Conservation (phyloP, 2,329 filamentous ascomycete genomes). For the Fusarium burgessii region DNA sequence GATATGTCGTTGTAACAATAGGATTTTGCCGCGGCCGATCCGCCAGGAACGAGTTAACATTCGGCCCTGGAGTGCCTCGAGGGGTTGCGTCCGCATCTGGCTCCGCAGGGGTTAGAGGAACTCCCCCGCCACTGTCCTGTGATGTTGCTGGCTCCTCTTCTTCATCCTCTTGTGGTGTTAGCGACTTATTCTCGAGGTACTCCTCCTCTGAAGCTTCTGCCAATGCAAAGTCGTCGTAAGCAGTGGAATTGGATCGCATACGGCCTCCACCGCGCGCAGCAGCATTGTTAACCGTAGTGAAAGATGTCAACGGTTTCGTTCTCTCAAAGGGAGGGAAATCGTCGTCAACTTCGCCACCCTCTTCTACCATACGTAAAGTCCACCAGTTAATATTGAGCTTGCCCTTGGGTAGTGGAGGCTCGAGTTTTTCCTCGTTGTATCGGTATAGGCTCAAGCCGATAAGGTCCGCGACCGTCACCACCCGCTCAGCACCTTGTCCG, state of each 20-base stretch:
- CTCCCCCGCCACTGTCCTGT: conserved; percentile 47
- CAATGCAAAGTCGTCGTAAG: conserved; percentile 85
- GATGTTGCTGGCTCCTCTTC: conserved; percentile 42
- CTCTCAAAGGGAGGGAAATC: conserved; percentile 85
- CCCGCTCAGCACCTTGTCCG: conserved; percentile 69
- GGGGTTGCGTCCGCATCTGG: conserved; percentile 47
- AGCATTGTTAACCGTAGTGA: conserved; percentile 85
- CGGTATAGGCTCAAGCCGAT: conserved; percentile 83
- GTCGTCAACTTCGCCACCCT: conserved; percentile 86
- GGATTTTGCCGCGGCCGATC: conserved; percentile 65
- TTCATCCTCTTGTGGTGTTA: conserved; percentile 76
- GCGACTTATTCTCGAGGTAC: conserved; percentile 74
- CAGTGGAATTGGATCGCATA: conserved; percentile 76
- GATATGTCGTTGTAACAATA: conserved; percentile 70
- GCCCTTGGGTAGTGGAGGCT: conserved; percentile 72
- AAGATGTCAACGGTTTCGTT: conserved; percentile 79
- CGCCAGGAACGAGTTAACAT: conserved; percentile 48
- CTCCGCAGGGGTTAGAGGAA: conserved; percentile 46
- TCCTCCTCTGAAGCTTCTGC: conserved; percentile 77
- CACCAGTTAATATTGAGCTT: conserved; percentile 85
- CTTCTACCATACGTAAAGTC: conserved; percentile 85
- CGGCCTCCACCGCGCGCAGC: conserved; percentile 73
- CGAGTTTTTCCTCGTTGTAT: conserved; percentile 80
- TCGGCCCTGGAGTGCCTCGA: conserved; percentile 44
- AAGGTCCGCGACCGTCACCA: conserved; percentile 81